A percentile compares a stretch with the other conserved stretches of the same genome.
Evolutionary conservation across 176 grass and related monocot species (phyloP).

Genomic region (Carex pumila): DNA sequence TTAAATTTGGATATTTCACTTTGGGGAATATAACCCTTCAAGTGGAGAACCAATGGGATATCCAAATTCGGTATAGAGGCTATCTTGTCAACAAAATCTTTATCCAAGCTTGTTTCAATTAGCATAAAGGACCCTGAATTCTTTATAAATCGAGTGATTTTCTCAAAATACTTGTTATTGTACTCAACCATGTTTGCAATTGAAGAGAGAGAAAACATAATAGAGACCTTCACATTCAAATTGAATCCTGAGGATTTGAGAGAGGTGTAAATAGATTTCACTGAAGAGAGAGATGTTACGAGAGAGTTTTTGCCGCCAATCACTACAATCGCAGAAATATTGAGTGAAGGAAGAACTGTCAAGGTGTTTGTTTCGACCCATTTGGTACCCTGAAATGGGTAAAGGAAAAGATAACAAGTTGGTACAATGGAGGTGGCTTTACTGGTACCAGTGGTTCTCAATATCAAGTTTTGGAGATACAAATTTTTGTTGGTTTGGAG

Average conservation of each 20-base stretch:
- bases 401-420: slow-evolving; percentile 31
- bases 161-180: slow-evolving; percentile 9
- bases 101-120: slow-evolving; percentile 15
- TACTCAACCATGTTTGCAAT: slow-evolving; percentile 25
- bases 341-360: slow-evolving; percentile 21
- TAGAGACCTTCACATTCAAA: slow-evolving; percentile 23
- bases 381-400: slow-evolving; percentile 26
- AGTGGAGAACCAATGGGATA: slow-evolving; percentile 26
- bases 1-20: slow-evolving; percentile 26
- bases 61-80: slow-evolving; percentile 6
- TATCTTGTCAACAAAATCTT: slow-evolving; percentile 5
- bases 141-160: slow-evolving; percentile 32
- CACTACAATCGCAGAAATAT: slow-evolving; percentile 33
- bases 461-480: neutral
- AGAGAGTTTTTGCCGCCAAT: slow-evolving; percentile 19
- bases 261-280: slow-evolving; percentile 30
- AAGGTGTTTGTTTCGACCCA: slow-evolving; percentile 5
- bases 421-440: neutral
- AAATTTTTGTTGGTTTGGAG: slow-evolving; percentile 24
- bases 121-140: slow-evolving; percentile 33
- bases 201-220: slow-evolving; percentile 34
- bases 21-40: slow-evolving; percentile 9
- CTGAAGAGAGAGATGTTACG: slow-evolving; percentile 8
- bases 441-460: neutral
- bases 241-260: slow-evolving; percentile 17